Conservation (phyloP, 2,329 filamentous ascomycete species). For the Clonostachys sp. region DNA sequence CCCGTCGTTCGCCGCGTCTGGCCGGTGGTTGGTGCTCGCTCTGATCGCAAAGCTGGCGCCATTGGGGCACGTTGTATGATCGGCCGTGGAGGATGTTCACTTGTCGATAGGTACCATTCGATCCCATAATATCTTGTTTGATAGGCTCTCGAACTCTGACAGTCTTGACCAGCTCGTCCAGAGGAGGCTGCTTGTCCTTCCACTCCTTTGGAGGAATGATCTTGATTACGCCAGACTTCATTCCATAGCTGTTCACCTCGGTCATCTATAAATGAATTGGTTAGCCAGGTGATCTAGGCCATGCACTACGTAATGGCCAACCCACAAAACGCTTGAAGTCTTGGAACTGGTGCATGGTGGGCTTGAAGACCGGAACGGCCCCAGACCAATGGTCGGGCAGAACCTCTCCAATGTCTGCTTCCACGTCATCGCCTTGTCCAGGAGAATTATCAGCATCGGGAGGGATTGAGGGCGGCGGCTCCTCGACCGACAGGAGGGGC, state of each 20-base stretch:
- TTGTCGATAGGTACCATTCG: constrained; percentile 91
- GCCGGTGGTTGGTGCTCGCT: constrained; percentile 95
- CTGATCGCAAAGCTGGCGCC: constrained; percentile 89
- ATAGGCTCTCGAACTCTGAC: constrained; percentile 96
- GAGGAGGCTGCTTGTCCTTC: constrained; percentile 72
- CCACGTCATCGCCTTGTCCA: constrained; percentile 15
- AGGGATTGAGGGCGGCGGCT: neutral
- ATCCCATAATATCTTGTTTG: constrained; percentile 96
- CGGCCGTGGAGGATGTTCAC: constrained; percentile 95
- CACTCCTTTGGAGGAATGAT: constrained; percentile 92
- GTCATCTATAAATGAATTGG: constrained; percentile 48
- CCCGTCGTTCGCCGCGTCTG: constrained; percentile 75
- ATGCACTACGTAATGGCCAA: constrained; percentile 8
- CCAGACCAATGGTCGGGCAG: constrained; percentile 87
- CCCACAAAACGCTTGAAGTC: constrained; percentile 88
- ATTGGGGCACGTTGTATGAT: constrained; percentile 94
- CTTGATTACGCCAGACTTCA: constrained; percentile 97
- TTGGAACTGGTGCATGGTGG: constrained; percentile 90
- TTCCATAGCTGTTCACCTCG: constrained; percentile 89
- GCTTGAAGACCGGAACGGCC: constrained; percentile 88
- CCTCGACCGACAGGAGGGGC: constrained; percentile 1
- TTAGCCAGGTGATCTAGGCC: neutral
- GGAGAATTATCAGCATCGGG: constrained; percentile 9
- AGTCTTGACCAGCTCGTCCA: constrained; percentile 84
- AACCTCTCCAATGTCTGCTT: constrained; percentile 71